Conservation (phyloP, 2,329 filamentous ascomycete species). For the Claviceps sp. region DNA sequence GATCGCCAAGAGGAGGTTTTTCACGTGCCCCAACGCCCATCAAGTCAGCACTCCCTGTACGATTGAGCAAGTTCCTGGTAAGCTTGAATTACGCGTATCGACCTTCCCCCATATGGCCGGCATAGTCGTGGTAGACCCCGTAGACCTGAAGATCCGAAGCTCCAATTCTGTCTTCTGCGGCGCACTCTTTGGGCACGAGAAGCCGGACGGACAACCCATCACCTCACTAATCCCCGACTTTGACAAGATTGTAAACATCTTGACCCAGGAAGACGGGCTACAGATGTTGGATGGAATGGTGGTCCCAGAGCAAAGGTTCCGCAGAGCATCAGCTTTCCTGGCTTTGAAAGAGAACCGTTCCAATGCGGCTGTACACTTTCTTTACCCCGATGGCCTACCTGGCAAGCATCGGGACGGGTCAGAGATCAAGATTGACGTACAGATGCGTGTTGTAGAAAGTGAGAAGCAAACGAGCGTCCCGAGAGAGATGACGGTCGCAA, state of each 20-base stretch:
- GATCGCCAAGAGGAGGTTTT: constrained; percentile 59
- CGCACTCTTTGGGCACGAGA: constrained; percentile 79
- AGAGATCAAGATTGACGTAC: constrained; percentile 85
- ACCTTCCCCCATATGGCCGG: constrained; percentile 96
- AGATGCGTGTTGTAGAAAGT: constrained; percentile 91
- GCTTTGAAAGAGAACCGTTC: constrained; percentile 70
- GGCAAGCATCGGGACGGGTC: constrained; percentile 84
- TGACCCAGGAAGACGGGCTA: constrained; percentile 78
- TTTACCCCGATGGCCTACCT: constrained; percentile 70
- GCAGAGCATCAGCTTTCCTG: constrained; percentile 72
- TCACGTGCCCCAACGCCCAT: constrained; percentile 68
- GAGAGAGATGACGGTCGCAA: constrained; percentile 51
- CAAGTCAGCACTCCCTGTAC: constrained; percentile 74
- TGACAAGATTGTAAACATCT: constrained; percentile 64
- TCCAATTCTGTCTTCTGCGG: constrained; percentile 92
- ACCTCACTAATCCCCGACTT: constrained; percentile 76
- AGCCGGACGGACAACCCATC: constrained; percentile 67
- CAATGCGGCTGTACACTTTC: constrained; percentile 65
- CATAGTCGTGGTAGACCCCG: constrained; percentile 81
- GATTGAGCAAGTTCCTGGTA: constrained; percentile 57
- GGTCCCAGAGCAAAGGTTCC: constrained; percentile 89
- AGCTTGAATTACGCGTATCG: constrained; percentile 67
- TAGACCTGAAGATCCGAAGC: constrained; percentile 68
- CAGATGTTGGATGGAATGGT: constrained; percentile 85
- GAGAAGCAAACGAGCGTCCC: constrained; percentile 52